These are phyloP conservation scores for Pythium guiyangense DNA, from an alignment of 352 stramenopile species.

Conservation along the genomic window DNA sequence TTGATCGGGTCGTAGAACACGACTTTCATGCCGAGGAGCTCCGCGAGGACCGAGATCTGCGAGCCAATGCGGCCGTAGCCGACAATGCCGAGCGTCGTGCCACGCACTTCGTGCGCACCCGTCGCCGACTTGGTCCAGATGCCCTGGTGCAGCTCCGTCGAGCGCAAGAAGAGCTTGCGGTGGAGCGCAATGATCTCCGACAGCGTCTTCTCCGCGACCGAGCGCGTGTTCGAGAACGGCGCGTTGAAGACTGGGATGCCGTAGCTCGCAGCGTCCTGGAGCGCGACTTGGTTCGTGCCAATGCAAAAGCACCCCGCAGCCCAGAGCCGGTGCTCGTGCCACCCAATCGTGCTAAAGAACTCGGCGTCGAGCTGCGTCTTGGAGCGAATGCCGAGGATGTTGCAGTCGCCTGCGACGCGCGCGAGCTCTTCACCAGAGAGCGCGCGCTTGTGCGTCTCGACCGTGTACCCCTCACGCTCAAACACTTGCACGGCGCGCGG, in stretches of 20 bases:
- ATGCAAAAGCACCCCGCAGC: slow-evolving; percentile 83
- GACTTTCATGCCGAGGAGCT: slow-evolving; percentile 93
- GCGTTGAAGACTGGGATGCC: slow-evolving; percentile 84
- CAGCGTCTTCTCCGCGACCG: slow-evolving; percentile 79
- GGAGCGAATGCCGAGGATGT: slow-evolving; percentile 78
- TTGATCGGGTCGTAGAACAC: slow-evolving; percentile 92
- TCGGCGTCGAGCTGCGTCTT: slow-evolving; percentile 77
- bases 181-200: slow-evolving; percentile 79
- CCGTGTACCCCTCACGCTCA: slow-evolving; percentile 67
- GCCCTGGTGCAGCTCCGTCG: slow-evolving; percentile 67
- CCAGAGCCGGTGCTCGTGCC: slow-evolving; percentile 78
- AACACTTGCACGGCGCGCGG: slow-evolving; percentile 71
- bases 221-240: slow-evolving; percentile 85
- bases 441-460: slow-evolving; percentile 76
- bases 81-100: slow-evolving; percentile 75
- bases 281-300: slow-evolving; percentile 77
- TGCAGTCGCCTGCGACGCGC: slow-evolving; percentile 60
- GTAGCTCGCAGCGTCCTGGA: slow-evolving; percentile 44
- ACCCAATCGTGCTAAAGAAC: slow-evolving; percentile 75
- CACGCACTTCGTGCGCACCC: slow-evolving; percentile 74
- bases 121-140: slow-evolving; percentile 81
- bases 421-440: slow-evolving; percentile 72
- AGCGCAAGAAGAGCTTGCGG: slow-evolving; percentile 79
- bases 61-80: slow-evolving; percentile 82
- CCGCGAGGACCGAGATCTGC: slow-evolving; percentile 74